phyloP scores from a whole-genome alignment of 805 yeast genomes.

The Hanseniaspora lindneri region DNA sequence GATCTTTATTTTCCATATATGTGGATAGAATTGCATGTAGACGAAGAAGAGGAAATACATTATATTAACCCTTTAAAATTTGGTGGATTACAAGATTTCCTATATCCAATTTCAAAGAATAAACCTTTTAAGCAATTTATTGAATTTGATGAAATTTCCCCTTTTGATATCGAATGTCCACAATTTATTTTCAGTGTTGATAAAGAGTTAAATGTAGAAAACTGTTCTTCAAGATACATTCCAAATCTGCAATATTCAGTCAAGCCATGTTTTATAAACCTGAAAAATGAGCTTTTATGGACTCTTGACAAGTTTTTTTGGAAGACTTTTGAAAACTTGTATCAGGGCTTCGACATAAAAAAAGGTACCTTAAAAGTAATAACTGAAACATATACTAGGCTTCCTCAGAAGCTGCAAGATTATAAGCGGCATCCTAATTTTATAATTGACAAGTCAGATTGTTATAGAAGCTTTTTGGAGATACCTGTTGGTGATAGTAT shows the following conservation, averaged over 20 bases:
- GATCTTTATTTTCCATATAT: constrained; percentile 11
- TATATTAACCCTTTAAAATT: constrained; percentile 1
- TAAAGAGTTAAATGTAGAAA: neutral
- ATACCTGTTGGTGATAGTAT: constrained; percentile 5
- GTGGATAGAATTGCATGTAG: constrained; percentile 3
- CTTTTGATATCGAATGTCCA: constrained; percentile 3
- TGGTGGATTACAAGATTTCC: neutral
- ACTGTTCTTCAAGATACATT: constrained; percentile 6
- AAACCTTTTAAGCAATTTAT: constrained; percentile 3
- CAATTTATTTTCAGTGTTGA: constrained; percentile 4
- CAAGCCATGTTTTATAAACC: constrained; percentile 4
- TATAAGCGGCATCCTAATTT: constrained; percentile 16
- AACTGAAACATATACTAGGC: constrained; percentile 17
- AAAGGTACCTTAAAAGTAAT: neutral
- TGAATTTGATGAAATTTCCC: constrained; percentile 1
- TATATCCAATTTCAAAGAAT: neutral
- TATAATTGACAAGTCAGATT: constrained; percentile 1
- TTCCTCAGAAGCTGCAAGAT: constrained; percentile 19
- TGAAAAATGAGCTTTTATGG: constrained; percentile 10
- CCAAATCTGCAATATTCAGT: constrained; percentile 10
- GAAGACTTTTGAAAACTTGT: neutral
- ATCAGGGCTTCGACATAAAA: neutral
- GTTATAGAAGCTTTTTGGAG: constrained; percentile 8
- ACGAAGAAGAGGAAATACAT: neutral
- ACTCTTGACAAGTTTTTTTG: neutral